Evolutionary conservation across 495 filamentous ascomycete species (phyloP).

Genomic region (Lophium mytilinum): DNA sequence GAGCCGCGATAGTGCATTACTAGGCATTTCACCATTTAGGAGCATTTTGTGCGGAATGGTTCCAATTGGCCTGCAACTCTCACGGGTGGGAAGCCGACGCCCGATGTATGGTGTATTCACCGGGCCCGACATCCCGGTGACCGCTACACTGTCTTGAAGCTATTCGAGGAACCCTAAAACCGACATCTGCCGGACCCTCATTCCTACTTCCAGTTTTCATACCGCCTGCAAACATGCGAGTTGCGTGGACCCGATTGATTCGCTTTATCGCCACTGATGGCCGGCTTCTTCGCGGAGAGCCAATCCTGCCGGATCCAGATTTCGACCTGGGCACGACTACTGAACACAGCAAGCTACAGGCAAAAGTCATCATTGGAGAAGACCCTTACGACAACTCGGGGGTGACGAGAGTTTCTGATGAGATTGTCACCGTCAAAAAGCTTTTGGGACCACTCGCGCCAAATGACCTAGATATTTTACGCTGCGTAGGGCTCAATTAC

Average conservation of each 20-base stretch:
- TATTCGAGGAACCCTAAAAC: no score
- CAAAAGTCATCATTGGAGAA: conserved; percentile 32
- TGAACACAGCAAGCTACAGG: conserved; percentile 33
- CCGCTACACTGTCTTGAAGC: no score
- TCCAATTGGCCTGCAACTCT: no score
- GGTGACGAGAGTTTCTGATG: conserved; percentile 30
- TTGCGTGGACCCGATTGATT: conserved; percentile 41
- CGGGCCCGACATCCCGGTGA: no score
- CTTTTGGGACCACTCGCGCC: conserved; percentile 34
- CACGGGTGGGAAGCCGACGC: no score
- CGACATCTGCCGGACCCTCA: no score
- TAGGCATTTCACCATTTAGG: no score
- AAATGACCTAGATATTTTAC: conserved; percentile 34
- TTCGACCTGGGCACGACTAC: conserved; percentile 38
- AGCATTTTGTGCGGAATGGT: no score
- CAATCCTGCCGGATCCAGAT: conserved; percentile 35
- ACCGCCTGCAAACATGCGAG: no score
- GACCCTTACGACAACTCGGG: conserved; percentile 39
- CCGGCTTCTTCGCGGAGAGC: conserved; percentile 41
- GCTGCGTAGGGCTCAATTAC: conserved; percentile 41
- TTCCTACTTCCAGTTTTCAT: no score
- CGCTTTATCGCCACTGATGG: conserved; percentile 43
- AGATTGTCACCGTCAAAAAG: conserved; percentile 33
- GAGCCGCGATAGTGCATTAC: no score
- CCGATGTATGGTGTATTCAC: no score